Base-by-base conservation (phyloP, 768 basidiomycete genomes). In the Boletales sp. region DNA sequence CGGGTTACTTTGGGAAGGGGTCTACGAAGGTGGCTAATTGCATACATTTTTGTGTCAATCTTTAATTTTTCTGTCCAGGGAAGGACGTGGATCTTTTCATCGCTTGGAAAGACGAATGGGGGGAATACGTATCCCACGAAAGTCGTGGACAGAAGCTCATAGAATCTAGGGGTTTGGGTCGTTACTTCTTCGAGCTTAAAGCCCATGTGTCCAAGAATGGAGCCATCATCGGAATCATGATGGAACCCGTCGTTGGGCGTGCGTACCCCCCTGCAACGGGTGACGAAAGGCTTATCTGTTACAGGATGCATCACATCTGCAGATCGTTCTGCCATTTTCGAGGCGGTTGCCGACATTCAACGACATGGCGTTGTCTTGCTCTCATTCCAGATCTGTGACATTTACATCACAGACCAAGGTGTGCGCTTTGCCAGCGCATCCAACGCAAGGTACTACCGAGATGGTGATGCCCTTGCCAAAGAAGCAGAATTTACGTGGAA, bases 181-280 rank as follows among this genome's bases (percentile, higher is more conserved):
- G 43, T 31, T 69, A 68, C 43, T 66, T 66, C 40, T 68, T 60
- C 21, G 58, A 60, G 37, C 39, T 69, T 31, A 11, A 62, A 30
- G 68, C 67, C 15, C 68, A 67, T 31, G 50, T 68, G 17, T 57
- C 61, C 40, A 56, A 59, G 43, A 65, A 62, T n/a, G 69, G 67
- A 8, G 44, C 35, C 17, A 43, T 68, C 21, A 42, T 70, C 29
- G 67, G 67, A 8, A 39, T 69, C 32, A 70, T 68, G 68, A 58
- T 47, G 41, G 67, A 70, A 38, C 42, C 61, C 17, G 40, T 50
- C 14, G 40, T 68, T 24, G 66, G 66, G 52, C 64, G 68, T 65
- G 48, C 21, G 65, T 55, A 18, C 4, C 11, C 10, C 18, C 19
- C 24, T 24, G 6, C 17, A 9, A 38, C 29, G 11, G 18, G 34